Evolutionary conservation across 768 basidiomycete genomes (phyloP).

Genomic region (Tylopilus rubrobrunneus): DNA sequence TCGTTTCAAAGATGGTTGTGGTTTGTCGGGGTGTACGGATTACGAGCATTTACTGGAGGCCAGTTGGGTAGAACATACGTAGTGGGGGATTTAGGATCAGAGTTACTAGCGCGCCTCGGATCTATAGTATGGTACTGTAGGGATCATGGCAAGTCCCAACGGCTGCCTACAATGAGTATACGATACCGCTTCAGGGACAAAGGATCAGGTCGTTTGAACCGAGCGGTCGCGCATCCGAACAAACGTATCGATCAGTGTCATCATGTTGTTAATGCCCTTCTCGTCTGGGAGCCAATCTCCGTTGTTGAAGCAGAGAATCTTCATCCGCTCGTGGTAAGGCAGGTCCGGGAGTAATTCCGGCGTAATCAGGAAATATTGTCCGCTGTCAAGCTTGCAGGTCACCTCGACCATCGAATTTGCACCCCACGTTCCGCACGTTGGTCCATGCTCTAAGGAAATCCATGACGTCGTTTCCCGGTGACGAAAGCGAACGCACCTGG

Average conservation of each 20-base stretch:
- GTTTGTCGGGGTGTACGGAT: too few species aligned
- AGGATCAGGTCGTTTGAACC: not conserved
- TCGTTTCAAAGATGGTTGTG: too few species aligned
- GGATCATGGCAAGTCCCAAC: too few species aligned
- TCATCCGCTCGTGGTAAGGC: slow-evolving; percentile 87
- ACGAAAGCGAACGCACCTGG: slow-evolving; percentile 49
- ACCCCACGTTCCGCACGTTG: slow-evolving; percentile 89
- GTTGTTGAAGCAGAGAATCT: slow-evolving; percentile 91
- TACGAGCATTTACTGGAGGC: not conserved
- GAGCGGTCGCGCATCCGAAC: slow-evolving; percentile 30
- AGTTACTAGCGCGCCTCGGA: not conserved
- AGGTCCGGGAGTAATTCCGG: slow-evolving; percentile 92
- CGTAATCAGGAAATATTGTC: slow-evolving; percentile 99
- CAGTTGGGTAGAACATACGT: slow-evolving; percentile 1
- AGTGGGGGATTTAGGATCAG: slow-evolving; percentile 7
- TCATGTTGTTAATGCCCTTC: slow-evolving; percentile 64
- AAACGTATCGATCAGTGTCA: slow-evolving; percentile 57
- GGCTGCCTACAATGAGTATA: not conserved
- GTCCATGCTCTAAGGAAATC: slow-evolving; percentile 81
- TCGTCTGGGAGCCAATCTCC: slow-evolving; percentile 89
- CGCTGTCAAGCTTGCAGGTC: slow-evolving; percentile 84
- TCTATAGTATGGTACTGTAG: too few species aligned
- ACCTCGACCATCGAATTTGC: slow-evolving; percentile 95
- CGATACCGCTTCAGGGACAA: not conserved
- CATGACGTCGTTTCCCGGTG: not conserved